phyloP scores from a whole-genome alignment of 2,329 filamentous ascomycete species.

The Hirsutella minnesotensis region DNA sequence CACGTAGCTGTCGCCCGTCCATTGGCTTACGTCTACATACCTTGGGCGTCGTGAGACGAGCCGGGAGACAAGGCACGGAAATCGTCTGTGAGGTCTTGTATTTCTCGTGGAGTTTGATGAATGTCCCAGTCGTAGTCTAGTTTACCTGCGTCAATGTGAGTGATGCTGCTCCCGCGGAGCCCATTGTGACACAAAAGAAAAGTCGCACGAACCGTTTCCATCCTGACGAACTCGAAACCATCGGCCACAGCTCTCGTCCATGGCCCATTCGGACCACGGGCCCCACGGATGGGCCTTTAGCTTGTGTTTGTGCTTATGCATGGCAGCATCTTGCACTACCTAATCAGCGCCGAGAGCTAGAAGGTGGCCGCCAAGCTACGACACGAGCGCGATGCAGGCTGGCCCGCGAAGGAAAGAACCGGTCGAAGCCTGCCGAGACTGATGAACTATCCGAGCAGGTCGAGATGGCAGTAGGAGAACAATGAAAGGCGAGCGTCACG shows the following conservation, averaged over 20 bases:
- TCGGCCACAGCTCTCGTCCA: conserved; percentile 8
- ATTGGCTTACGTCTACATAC: conserved; percentile 1
- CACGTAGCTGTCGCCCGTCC: too few relatives aligned
- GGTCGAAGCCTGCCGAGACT: background rate
- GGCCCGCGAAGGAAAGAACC: too few relatives aligned
- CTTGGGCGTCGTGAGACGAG: conserved; percentile 3
- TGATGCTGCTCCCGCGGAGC: background rate
- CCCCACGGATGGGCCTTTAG: conserved; percentile 14
- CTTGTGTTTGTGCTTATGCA: conserved; percentile 17
- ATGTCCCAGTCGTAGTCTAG: conserved; percentile 10
- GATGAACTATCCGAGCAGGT: background rate
- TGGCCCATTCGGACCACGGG: conserved; percentile 15
- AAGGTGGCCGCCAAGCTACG: background rate
- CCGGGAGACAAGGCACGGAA: conserved; percentile 5
- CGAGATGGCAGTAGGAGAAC: background rate
- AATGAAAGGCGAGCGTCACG: background rate
- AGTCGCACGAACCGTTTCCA: conserved; percentile 9
- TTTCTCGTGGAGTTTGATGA: conserved; percentile 4
- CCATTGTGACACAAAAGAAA: too few relatives aligned
- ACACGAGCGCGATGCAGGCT: background rate
- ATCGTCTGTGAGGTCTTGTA: conserved; percentile 3
- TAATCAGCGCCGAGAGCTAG: conserved; percentile 2
- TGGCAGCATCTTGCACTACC: conserved; percentile 14
- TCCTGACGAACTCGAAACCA: conserved; percentile 16
- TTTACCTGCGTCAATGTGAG: conserved; percentile 5